Base-by-base conservation (phyloP, 495 filamentous ascomycete species). In the Aspergillus panamensis region DNA sequence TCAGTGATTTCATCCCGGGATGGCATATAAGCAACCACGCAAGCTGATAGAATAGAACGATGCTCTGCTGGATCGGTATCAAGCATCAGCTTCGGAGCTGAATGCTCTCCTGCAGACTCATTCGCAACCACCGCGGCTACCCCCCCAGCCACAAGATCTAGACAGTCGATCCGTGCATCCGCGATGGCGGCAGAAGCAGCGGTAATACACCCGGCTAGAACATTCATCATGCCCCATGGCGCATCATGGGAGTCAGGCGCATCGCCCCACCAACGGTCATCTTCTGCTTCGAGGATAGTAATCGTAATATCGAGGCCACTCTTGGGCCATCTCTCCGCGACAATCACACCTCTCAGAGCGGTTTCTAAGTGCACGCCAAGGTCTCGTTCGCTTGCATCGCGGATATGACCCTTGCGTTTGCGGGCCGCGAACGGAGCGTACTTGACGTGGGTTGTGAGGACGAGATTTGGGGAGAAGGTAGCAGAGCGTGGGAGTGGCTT, bases 301-400 rank as follows among this genome's bases (percentile, higher is more conserved):
- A 98, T 81, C 8, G 95, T 86, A 31, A 97, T 85, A 60, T 98
- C 94, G 12, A 96, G 84, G 16, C 91, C 92, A 68, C 90, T 96
- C 80, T 98, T 98, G 16, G 94, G 94, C 91, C 94, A 98, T 32
- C 92, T 80, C 63, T 94, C 90, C 12, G 90, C 91, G 61, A 97
- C 92, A 48, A 97, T 87, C 3, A 90, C 87, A 3, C 95, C 92
- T 29, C 89, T 78, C 25, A 98, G 78, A 48, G 95, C 94, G 8
- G 90, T 90, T 69, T 97, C 92, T 9, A 98, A 75, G 68, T 97
- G 95, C 1, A 90, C 88, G 13, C 87, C 88, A 2, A 98, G 85
- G 71, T 98, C 94, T 17, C 92, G 82, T 76, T 97, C 94, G 57
- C 80, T 84, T 8, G 84, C 75, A 67, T 97, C 93, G 30, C 92